These are phyloP conservation scores for Pelargonium fulgidum DNA, from an alignment of 441 rosid genomes.

Conservation along the genomic window DNA sequence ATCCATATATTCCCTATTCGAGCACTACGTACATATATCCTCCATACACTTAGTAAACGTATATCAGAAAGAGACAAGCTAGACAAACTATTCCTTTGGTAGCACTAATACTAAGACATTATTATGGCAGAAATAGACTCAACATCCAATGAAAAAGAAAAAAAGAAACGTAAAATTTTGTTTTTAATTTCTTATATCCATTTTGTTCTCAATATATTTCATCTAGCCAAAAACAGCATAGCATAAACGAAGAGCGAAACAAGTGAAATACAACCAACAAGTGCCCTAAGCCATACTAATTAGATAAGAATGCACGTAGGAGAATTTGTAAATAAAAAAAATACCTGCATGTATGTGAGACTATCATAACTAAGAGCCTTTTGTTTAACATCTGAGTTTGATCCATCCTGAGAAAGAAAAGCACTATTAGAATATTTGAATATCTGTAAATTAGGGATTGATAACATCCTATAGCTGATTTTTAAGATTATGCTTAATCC, in stretches of 20 bases:
- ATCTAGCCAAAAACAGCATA: conserved; percentile 1
- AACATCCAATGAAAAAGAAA: not conserved
- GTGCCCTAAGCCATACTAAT: not conserved
- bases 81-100: not conserved
- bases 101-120: not conserved
- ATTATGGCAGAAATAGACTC: not conserved
- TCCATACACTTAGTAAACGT: not conserved
- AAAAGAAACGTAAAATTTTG: not conserved
- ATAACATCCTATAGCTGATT: no score
- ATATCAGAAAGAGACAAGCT: not conserved
- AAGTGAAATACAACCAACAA: not conserved
- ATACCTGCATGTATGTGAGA: conserved; percentile 80
- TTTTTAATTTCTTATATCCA: not conserved
- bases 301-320: not conserved
- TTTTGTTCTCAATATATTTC: not conserved
- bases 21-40: not conserved
- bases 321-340: not conserved
- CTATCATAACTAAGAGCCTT: conserved; percentile 77
- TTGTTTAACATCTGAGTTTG: conserved; percentile 53
- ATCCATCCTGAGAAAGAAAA: conserved; percentile 58
- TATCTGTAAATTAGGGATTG: no score
- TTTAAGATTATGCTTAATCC: no score
- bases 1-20: not conserved
- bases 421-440: no score
- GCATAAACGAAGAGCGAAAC: not conserved